Base-by-base conservation (phyloP, 2,329 filamentous ascomycete genomes). In the Pseudopyrenochaeta lycopersici region DNA sequence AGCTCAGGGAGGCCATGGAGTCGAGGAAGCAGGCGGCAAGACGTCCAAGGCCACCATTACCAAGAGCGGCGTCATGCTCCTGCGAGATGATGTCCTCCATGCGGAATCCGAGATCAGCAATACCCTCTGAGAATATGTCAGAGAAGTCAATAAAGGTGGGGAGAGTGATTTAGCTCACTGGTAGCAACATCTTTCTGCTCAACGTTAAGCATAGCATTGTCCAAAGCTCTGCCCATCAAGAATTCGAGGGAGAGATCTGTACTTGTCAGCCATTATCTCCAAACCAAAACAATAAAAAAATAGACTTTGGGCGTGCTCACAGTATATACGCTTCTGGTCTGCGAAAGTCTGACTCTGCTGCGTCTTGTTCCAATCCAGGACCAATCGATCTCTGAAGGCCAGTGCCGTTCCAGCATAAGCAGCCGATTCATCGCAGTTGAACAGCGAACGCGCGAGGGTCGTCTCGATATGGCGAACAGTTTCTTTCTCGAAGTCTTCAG, bases 191-290 rank as follows among this genome's bases (percentile, higher is more conserved):
- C 86, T 79, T 98, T 99, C 75, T 92, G 83, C 20, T 91, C 91
- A 50, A 97, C 87, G 76, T 99, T 99, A 63, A 99, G 85, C 91
- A 99, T 97, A 60, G 95, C 94, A 85, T 99, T 99, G 82, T 99
- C 95, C 60, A 99, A 81, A 41, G 95, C 90, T 73, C 95, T 85
- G 36, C 95, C 95, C 95, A 99, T 99, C 70, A 99, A 81, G 71
- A 99, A 99, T 78, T 99, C 95, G 53, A 99, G 86, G 64, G 93
- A 97, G 56, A 99, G 85, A 75, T 99, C 85, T 88, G 63, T 10
- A 5, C 14, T 12, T 14, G 44, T 74, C 52, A 70, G 59, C 36
- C 5, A 50, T 5, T 29, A 11, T 2, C 7, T 35, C 18, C 30
- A 10, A 30, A 7, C n/a, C n/a, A n/a, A n/a, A n/a, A n/a, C n/a